A percentile compares a stretch with the other conserved stretches of the same genome.
Evolutionary conservation across 176 grass and related monocot species (phyloP).

Genomic region (Juncus effusus): DNA sequence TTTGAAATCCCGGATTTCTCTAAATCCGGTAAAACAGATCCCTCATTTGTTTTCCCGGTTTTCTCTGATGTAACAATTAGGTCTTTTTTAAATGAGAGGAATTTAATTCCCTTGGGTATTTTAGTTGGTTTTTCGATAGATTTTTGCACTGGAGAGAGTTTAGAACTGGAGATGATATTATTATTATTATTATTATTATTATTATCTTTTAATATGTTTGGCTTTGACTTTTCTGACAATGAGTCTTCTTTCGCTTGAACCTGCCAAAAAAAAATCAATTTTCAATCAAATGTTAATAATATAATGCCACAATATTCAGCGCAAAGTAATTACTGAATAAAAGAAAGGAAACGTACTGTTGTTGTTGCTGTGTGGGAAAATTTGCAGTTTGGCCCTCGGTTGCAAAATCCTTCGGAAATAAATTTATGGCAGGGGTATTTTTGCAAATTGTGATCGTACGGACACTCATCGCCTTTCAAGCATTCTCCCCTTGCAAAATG

Average conservation of each 20-base stretch:
- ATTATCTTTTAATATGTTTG: conserved; percentile 34
- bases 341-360: conserved; percentile 10
- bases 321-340: neutral
- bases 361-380: conserved; percentile 78
- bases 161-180: conserved; percentile 8
- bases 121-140: conserved; percentile 29
- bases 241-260: conserved; percentile 39
- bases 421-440: conserved; percentile 90
- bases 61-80: neutral
- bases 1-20: conserved; percentile 10
- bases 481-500: conserved; percentile 81
- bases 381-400: conserved; percentile 84
- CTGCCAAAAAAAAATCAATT: conserved; percentile 36
- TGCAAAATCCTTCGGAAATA: conserved; percentile 59
- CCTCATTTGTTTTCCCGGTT: conserved; percentile 12
- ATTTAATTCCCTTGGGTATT: conserved; percentile 70
- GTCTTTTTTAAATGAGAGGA: conserved; percentile 52
- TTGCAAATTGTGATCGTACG: conserved; percentile 82
- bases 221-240: conserved; percentile 28
- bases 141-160: conserved; percentile 12
- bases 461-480: conserved; percentile 91
- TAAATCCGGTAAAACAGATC: no score
- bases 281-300: conserved; percentile 4
- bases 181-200: conserved; percentile 1
- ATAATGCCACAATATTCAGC: neutral